Evolutionary conservation across 768 basidiomycete species (phyloP), one percentile per base, ranked within the genome.

Genomic region (Tylopilus sp.): DNA sequence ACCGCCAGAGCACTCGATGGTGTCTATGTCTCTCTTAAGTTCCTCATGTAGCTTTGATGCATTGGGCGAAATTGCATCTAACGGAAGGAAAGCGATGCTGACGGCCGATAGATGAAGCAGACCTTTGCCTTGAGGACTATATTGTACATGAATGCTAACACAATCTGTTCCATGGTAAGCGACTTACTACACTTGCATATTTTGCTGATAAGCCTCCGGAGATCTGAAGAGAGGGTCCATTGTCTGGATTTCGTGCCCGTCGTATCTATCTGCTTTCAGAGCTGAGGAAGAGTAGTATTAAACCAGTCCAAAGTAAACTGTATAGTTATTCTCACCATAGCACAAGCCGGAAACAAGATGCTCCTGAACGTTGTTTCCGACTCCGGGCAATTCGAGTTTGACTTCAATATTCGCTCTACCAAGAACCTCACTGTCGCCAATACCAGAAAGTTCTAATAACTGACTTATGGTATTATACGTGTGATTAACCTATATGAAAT

Each of bases 321-420:
- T 14, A 50, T 30, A 31, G 3, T n/a, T 10, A 24, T 26, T 19
- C 40, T 33, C 16, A 50, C 49, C 17, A 25, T 26, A 50, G 49
- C 30, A 33, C 21, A 50, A 24, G 21, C 6, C 11, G 6, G 48
- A 4, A 8, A 40, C 7, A n/a, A 40, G 2, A 28, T 50, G 49
- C 31, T 50, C 49, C 24, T 50, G 49, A n/a, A 50, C 49, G 16
- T 50, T 43, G n/a, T 34, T 50, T 50, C 49, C 49, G 26, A 50
- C 49, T 3, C 49, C 49, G 2, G 41, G 41, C 11, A 50, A n/a
- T 10, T 43, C 41, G 41, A 33, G 25, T 14, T 43, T 50, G 49
- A 50, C 41, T 26, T 31, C 12, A 33, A 50, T 42, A 26, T 24
- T 24, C 10, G 41, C 49, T 43, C 8, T 43, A 31, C 7, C 22